Evolutionary conservation across 179 eudicot genomes (phyloP).

Genomic region (Pouteria campechiana): DNA sequence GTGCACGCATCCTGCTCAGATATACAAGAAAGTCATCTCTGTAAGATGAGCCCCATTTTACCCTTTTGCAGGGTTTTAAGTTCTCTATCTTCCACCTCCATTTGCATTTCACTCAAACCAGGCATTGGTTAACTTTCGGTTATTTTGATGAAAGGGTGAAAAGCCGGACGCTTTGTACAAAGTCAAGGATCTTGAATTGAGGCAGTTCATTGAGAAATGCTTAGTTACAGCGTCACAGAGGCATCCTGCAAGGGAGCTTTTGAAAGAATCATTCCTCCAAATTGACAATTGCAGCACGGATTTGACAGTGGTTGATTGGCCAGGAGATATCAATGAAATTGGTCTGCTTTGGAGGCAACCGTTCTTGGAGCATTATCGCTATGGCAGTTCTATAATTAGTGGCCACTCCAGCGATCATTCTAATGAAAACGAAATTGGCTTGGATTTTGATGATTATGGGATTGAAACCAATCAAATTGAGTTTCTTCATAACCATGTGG

Average conservation of each 20-base stretch:
- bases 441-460: conserved; percentile 28
- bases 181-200: conserved; percentile 64
- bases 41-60: conserved; percentile 26
- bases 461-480: conserved; percentile 35
- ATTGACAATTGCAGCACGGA: conserved; percentile 31
- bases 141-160: too few species aligned
- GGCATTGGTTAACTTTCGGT: neutral
- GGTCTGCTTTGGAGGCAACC: conserved; percentile 36
- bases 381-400: conserved; percentile 21
- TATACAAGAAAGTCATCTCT: conserved; percentile 61
- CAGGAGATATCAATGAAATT: conserved; percentile 26
- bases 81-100: neutral
- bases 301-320: conserved; percentile 20
- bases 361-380: conserved; percentile 17
- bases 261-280: conserved; percentile 64
- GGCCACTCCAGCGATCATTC: conserved; percentile 23
- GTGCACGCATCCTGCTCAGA: conserved; percentile 61
- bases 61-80: neutral
- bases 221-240: conserved; percentile 57
- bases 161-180: conserved; percentile 66
- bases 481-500: conserved; percentile 33
- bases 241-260: conserved; percentile 60
- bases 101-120: conserved; percentile 1
- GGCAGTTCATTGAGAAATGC: conserved; percentile 65
- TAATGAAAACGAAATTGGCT: conserved; percentile 29